phyloP scores from a whole-genome alignment of 2,329 filamentous ascomycete genomes.

The Setomelanomma holmii region DNA sequence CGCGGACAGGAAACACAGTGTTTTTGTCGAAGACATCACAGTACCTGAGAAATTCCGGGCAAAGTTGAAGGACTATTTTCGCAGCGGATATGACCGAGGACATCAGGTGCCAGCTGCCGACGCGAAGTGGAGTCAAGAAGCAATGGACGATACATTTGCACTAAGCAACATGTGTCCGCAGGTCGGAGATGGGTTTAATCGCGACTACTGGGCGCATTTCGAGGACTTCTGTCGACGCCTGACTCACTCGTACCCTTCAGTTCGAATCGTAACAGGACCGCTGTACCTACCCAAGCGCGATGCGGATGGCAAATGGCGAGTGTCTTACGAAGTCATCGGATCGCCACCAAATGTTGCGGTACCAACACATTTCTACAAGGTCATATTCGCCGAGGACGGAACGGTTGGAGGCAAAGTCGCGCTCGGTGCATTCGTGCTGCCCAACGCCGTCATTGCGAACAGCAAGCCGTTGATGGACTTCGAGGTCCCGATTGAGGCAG shows the following conservation, averaged over 20 bases:
- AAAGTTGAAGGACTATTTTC: constrained; percentile 90
- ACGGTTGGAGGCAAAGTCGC: constrained; percentile 70
- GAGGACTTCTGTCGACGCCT: constrained; percentile 94
- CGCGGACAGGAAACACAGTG: constrained; percentile 83
- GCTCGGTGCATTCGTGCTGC: constrained; percentile 91
- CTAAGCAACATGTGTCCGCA: constrained; percentile 98
- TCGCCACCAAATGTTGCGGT: constrained; percentile 92
- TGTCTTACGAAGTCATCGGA: constrained; percentile 94
- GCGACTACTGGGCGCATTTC: constrained; percentile 99
- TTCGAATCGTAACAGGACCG: constrained; percentile 91
- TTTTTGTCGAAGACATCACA: constrained; percentile 79
- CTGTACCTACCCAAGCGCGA: constrained; percentile 90
- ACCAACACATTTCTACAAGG: constrained; percentile 99
- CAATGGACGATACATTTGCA: constrained; percentile 95
- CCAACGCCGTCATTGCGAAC: constrained; percentile 88
- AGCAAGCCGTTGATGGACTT: constrained; percentile 88
- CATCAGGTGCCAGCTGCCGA: constrained; percentile 98
- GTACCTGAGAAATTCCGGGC: constrained; percentile 90
- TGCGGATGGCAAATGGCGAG: constrained; percentile 92
- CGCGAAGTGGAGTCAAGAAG: constrained; percentile 90
- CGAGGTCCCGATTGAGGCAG: constrained; percentile 90
- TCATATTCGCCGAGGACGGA: constrained; percentile 93
- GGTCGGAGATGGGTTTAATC: constrained; percentile 97
- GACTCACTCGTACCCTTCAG: constrained; percentile 80
- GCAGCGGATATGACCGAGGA: constrained; percentile 92